These are phyloP conservation scores for Lotmaria passim DNA, from an alignment of 208 protist genomes.

Conservation along the genomic window DNA sequence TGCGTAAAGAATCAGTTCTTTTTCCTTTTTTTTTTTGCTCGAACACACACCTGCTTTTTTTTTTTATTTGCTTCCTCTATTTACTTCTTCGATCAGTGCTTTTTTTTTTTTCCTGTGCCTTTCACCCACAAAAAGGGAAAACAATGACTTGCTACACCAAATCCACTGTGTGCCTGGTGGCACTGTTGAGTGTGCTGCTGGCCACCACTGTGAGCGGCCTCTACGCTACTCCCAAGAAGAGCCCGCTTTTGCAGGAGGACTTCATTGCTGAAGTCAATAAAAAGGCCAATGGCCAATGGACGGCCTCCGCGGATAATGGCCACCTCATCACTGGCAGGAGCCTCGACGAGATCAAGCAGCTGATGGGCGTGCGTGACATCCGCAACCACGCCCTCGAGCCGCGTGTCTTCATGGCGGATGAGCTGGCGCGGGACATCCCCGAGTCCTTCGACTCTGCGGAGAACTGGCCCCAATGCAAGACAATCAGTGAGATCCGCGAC, in stretches of 20 bases:
- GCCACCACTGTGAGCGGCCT: constrained; percentile 33
- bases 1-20: no score
- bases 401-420: constrained; percentile 55
- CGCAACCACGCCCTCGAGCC: constrained; percentile 33
- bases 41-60: no score
- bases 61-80: constrained; percentile 2
- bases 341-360: constrained; percentile 36
- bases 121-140: background rate
- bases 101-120: constrained; percentile 8
- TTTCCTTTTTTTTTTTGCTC: no score
- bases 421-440: constrained; percentile 46
- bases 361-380: constrained; percentile 54
- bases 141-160: constrained; percentile 27
- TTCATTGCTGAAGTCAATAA: constrained; percentile 47
- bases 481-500: constrained; percentile 80
- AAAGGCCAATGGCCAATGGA: constrained; percentile 61
- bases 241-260: constrained; percentile 28
- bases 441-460: constrained; percentile 65
- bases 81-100: background rate
- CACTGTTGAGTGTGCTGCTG: constrained; percentile 33
- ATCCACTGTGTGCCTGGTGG: constrained; percentile 22
- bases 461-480: constrained; percentile 67
- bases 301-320: constrained; percentile 52
- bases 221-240: constrained; percentile 14
- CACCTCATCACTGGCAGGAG: constrained; percentile 43